A percentile compares a stretch with the other conserved stretches of the same genome.
These are phyloP conservation scores for Pichia sp. DNA, from an alignment of 1,139 yeast species.

Conservation along the genomic window DNA sequence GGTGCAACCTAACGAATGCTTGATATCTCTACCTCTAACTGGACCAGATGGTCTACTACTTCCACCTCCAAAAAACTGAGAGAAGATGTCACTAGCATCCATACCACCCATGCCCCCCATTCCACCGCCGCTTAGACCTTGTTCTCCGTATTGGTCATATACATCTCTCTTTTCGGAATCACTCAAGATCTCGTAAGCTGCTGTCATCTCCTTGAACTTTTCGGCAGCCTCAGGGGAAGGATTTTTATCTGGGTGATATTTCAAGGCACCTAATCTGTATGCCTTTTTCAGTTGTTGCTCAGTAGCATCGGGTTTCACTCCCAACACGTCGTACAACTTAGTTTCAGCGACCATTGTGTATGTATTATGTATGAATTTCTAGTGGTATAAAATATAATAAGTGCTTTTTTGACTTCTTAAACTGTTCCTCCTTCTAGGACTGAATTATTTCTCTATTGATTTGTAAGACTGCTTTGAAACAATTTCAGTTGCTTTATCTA, in stretches of 20 bases:
- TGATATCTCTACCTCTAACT: conserved; percentile 81
- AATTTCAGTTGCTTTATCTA: conserved; percentile 37
- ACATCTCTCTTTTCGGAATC: conserved; percentile 85
- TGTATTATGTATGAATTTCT: not conserved
- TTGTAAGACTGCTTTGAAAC: not conserved
- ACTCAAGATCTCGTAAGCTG: conserved; percentile 83
- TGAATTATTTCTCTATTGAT: not conserved
- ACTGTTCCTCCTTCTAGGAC: not conserved
- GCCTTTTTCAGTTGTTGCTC: conserved; percentile 91
- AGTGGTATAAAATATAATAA: not conserved
- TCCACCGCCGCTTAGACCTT: conserved; percentile 75
- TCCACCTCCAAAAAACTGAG: conserved; percentile 80
- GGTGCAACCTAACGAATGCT: conserved; percentile 79
- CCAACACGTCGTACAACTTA: conserved; percentile 78
- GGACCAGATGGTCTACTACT: conserved; percentile 83
- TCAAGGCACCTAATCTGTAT: conserved; percentile 87
- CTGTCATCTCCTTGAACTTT: conserved; percentile 81
- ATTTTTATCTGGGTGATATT: conserved; percentile 94
- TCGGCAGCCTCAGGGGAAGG: conserved; percentile 90
- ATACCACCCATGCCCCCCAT: conserved; percentile 70
- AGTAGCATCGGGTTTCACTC: conserved; percentile 73
- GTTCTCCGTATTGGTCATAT: conserved; percentile 89
- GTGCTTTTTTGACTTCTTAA: not conserved
- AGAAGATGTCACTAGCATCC: conserved; percentile 75
- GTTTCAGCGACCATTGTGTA: conserved; percentile 80